Evolutionary conservation across 192 early-diverging fungal species (phyloP).

Genomic region (Linnemannia exigua): DNA sequence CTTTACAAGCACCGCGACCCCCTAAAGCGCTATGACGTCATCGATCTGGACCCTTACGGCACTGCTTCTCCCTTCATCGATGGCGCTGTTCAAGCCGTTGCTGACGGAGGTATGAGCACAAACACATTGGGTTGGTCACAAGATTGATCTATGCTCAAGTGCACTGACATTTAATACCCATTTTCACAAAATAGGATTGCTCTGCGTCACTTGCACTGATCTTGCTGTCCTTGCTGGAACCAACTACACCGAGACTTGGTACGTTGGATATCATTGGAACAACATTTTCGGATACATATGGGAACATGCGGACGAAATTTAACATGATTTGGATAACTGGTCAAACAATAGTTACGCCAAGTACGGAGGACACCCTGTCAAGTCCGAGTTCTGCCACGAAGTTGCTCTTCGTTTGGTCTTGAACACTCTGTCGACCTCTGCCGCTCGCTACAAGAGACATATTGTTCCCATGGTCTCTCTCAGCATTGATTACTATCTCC

Average conservation of each 20-base stretch:
- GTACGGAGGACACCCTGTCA: conserved; percentile 94
- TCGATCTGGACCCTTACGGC: conserved; percentile 98
- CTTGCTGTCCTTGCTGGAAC: conserved; percentile 92
- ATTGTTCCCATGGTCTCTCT: conserved; percentile 93
- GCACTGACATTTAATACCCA: background rate
- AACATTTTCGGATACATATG: background rate
- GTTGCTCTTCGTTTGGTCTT: conserved; percentile 94
- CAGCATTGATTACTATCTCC: conserved; percentile 98
- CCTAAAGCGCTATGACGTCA: conserved; percentile 79
- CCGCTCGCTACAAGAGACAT: conserved; percentile 84
- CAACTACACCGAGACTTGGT: conserved; percentile 88
- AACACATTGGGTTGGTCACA: background rate
- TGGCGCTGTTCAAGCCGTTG: conserved; percentile 91
- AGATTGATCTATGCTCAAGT: background rate
- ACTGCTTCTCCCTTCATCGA: conserved; percentile 96
- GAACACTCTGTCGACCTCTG: conserved; percentile 85
- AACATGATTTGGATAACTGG: background rate
- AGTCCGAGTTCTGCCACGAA: conserved; percentile 93
- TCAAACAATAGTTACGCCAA: conserved; percentile 81
- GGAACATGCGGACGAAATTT: background rate
- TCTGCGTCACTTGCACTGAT: conserved; percentile 99
- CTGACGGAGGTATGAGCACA: conserved; percentile 77
- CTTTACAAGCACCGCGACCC: conserved; percentile 77
- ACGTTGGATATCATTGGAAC: background rate
- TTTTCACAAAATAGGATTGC: conserved; percentile 67